A percentile compares a stretch with the other conserved stretches of the same genome.
Conservation (phyloP, 2,329 filamentous ascomycete species). For the Simplicillium sp. region DNA sequence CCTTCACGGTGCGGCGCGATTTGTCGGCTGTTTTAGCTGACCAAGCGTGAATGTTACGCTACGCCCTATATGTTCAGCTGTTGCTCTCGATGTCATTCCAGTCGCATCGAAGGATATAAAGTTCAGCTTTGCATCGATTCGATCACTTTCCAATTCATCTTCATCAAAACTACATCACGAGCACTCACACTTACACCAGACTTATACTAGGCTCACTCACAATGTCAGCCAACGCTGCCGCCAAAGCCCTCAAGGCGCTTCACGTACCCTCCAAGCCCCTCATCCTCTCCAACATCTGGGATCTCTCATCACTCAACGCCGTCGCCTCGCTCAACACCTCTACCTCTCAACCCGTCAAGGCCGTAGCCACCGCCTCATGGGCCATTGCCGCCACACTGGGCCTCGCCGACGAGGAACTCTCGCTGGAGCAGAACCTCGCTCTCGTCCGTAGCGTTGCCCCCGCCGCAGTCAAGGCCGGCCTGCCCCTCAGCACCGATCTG, state of each 20-base stretch:
- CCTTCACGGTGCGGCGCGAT: too few species aligned
- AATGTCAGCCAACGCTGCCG: constrained; percentile 9
- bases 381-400: constrained; percentile 37
- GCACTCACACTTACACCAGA: too few species aligned
- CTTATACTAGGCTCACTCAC: too few species aligned
- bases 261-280: constrained; percentile 41
- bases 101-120: too few species aligned
- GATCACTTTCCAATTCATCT: too few species aligned
- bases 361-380: constrained; percentile 40
- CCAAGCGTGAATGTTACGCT: too few species aligned
- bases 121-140: too few species aligned
- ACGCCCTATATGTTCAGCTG: too few species aligned
- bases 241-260: constrained; percentile 28
- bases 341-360: constrained; percentile 24
- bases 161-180: too few species aligned
- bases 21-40: too few species aligned
- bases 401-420: constrained; percentile 36
- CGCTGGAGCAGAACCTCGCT: constrained; percentile 38
- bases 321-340: constrained; percentile 31
- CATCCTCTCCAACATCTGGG: constrained; percentile 46
- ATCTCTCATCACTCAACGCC: constrained; percentile 35
- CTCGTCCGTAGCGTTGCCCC: constrained; percentile 34
- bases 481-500: constrained; percentile 47
- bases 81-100: too few species aligned
- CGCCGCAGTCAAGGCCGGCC: constrained; percentile 25